Conservation (phyloP, 1,284 basidiomycete species). For the Ceratobasidium papillatum region DNA sequence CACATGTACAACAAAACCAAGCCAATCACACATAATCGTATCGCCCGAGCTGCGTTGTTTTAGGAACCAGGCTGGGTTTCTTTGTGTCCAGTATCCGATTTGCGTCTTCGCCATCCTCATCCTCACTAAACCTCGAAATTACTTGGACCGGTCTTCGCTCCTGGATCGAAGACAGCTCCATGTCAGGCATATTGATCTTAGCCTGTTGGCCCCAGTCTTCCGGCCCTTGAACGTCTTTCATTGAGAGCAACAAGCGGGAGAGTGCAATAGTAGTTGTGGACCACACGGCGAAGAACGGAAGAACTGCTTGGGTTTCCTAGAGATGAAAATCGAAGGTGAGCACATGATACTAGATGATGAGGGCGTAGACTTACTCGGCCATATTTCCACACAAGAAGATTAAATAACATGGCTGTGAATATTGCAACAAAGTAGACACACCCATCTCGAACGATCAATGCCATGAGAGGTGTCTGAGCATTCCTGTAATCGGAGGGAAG, state of each 20-base stretch:
- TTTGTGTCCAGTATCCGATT: background rate
- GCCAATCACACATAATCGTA: slow-evolving; percentile 18
- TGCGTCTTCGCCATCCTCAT: slow-evolving; percentile 2
- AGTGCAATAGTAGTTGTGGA: slow-evolving; percentile 22
- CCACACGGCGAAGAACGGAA: slow-evolving; percentile 33
- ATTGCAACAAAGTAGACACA: slow-evolving; percentile 34
- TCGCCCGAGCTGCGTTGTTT: slow-evolving; percentile 22
- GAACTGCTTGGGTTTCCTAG: slow-evolving; percentile 15
- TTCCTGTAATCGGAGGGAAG: background rate
- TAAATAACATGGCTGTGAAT: slow-evolving; percentile 33
- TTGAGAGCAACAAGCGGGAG: slow-evolving; percentile 25
- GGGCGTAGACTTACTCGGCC: slow-evolving; percentile 32
- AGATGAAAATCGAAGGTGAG: background rate
- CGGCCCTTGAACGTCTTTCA: slow-evolving; percentile 31
- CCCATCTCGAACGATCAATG: slow-evolving; percentile 28
- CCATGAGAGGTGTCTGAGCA: slow-evolving; percentile 32
- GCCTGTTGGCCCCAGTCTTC: slow-evolving; percentile 36
- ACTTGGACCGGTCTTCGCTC: slow-evolving; percentile 15
- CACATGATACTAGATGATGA: background rate
- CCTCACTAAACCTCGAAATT: slow-evolving; percentile 33
- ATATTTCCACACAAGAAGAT: slow-evolving; percentile 34
- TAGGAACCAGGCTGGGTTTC: background rate
- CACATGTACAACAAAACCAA: background rate
- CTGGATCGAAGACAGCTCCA: slow-evolving; percentile 21
- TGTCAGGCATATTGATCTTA: slow-evolving; percentile 27